Evolutionary conservation across 2,329 filamentous ascomycete genomes (phyloP), one percentile per base, ranked within the genome.

Genomic region (Alternaria sp.): DNA sequence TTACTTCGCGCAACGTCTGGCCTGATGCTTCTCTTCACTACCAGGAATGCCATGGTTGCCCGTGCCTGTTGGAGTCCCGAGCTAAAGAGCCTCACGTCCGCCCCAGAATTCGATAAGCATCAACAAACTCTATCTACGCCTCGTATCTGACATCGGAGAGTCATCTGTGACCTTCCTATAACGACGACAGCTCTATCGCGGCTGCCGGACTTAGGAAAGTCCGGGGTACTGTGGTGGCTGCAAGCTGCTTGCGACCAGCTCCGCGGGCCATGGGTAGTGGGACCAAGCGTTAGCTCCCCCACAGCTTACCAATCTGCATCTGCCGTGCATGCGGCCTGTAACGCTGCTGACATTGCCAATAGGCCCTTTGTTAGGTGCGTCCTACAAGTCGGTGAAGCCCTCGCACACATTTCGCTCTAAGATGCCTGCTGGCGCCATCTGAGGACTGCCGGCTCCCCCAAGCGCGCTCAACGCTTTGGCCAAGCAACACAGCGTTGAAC

Each of bases 231-330:
- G 22, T n/a, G 28, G 43, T 54, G 38, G 51, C 36, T 40, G 36
- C 32, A 36, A 36, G 34, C 34, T 38, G 16, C 34, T 11, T 43
- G 51, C 51, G 32, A 36, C 22, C 25, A 45, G n/a, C 14, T 43
- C 51, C 40, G 40, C 20, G 46, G 46, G 20, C 22, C 16, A 27
- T 34, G 30, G 46, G 10, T 36, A 50, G 56, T 59, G 32, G 56
- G 50, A 54, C 56, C 22, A 40, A 14, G 27, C 32, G 16, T 32
- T 41, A 44, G 43, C 52, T 46, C 40, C 56, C 56, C 56, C 56
- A 59, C 56, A 41, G 30, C 50, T 46, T 59, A 46, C 49, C 56
- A 36, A 54, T 54, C 34, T 25, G 16, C 25, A 34, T 20, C 52
- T 43, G 18, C 30, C 43, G 38, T 56, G 44, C 45, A 60, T 36